Evolutionary conservation across 108 stramenopile species (phyloP).

Genomic region (Discostella pseudostelligera): DNA sequence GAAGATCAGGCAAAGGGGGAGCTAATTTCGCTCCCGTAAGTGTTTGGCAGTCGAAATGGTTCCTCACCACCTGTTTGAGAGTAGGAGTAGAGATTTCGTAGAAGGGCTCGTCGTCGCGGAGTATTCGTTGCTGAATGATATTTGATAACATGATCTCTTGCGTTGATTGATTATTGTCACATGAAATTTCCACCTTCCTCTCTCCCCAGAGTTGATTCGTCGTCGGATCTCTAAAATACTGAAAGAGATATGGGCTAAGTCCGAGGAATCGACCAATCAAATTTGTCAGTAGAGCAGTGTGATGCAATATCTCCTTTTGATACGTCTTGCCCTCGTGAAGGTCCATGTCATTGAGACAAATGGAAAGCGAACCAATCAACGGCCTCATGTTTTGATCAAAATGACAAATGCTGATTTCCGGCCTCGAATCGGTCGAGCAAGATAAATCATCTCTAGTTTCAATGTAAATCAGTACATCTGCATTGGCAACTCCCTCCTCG

Average conservation of each 20-base stretch:
- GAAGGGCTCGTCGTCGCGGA: constrained; percentile 17
- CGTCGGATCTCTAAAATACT: constrained; percentile 38
- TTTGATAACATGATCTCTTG: constrained; percentile 22
- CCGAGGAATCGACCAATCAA: constrained; percentile 42
- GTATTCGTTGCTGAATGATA: constrained; percentile 24
- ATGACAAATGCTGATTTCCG: constrained; percentile 30
- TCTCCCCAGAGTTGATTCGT: constrained; percentile 35
- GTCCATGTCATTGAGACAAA: constrained; percentile 33
- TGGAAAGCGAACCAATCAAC: constrained; percentile 29
- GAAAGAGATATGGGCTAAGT: constrained; percentile 33
- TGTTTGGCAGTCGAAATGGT: constrained; percentile 80
- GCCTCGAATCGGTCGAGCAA: constrained; percentile 22
- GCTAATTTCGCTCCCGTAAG: constrained; percentile 71
- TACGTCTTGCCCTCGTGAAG: constrained; percentile 17
- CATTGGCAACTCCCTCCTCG: constrained; percentile 25
- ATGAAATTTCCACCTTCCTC: constrained; percentile 22
- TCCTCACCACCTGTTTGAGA: constrained; percentile 64
- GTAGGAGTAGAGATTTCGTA: constrained; percentile 72
- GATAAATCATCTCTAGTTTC: constrained; percentile 16
- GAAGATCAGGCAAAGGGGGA: constrained; percentile 11
- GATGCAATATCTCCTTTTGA: constrained; percentile 27
- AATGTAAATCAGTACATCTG: constrained; percentile 39
- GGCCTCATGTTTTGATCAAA: constrained; percentile 46
- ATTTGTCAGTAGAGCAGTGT: constrained; percentile 22
- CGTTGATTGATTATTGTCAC: constrained; percentile 17